Conservation (phyloP, 2,329 filamentous ascomycete genomes). For the Phoma sp. region DNA sequence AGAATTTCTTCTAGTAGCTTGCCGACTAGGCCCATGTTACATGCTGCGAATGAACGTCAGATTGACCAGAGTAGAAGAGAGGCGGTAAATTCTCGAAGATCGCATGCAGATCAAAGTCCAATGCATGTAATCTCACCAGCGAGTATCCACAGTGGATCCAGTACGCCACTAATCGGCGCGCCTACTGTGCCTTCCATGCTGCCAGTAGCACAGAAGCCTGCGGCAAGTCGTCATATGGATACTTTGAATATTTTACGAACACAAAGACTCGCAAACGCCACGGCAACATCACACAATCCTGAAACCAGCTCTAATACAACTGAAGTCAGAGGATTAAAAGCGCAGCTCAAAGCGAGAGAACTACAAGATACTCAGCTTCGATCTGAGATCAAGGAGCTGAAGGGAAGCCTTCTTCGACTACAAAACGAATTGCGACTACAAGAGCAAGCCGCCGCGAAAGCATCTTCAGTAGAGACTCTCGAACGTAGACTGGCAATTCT, state of each 20-base stretch:
- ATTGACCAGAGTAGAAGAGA: slow-evolving; percentile 19
- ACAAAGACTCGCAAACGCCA: background rate
- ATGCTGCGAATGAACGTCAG: slow-evolving; percentile 5
- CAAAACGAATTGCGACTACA: background rate
- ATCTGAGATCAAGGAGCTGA: background rate
- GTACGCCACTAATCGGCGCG: slow-evolving; percentile 27
- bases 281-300: background rate
- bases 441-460: background rate
- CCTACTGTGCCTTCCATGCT: slow-evolving; percentile 33
- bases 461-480: background rate
- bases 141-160: slow-evolving; percentile 23
- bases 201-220: slow-evolving; percentile 1
- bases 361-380: background rate
- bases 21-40: slow-evolving; percentile 4
- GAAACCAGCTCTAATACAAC: background rate
- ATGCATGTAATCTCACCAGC: slow-evolving; percentile 14
- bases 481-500: background rate
- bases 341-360: background rate
- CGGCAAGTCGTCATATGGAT: background rate
- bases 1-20: slow-evolving; percentile 19
- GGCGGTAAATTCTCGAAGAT: too few relatives aligned
- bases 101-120: too few relatives aligned
- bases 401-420: background rate
- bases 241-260: background rate
- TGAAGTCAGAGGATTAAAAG: background rate